These are phyloP conservation scores for Pseudozyma tsukubaensis DNA, from an alignment of 1,284 basidiomycete species.

Conservation along the genomic window DNA sequence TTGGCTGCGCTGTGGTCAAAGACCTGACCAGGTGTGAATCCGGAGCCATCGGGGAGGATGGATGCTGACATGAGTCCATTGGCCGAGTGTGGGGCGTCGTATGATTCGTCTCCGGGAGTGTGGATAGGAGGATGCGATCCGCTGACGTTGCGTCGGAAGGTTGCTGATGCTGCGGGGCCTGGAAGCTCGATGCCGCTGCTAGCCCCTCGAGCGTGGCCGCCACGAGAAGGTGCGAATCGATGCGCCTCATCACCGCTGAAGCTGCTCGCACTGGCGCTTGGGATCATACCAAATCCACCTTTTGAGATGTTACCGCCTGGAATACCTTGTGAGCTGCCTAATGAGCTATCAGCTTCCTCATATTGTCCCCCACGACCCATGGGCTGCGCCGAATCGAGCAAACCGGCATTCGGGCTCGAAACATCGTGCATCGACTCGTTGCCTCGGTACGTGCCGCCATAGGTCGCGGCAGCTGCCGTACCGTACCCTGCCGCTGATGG, in stretches of 20 bases:
- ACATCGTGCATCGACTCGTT: conserved; percentile 38
- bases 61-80: neutral
- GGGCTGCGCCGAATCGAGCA: conserved; percentile 46
- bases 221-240: conserved; percentile 19
- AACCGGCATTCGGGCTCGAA: conserved; percentile 33
- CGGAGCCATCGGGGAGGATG: conserved; percentile 43
- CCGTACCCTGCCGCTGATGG: conserved; percentile 54
- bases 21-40: conserved; percentile 46
- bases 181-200: conserved; percentile 51
- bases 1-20: conserved; percentile 39
- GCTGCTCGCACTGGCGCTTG: conserved; percentile 34
- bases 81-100: conserved; percentile 30
- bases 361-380: conserved; percentile 50
- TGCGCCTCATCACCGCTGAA: conserved; percentile 30
- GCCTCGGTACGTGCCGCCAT: conserved; percentile 6
- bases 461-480: conserved; percentile 14
- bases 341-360: conserved; percentile 36
- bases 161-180: conserved; percentile 37
- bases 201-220: conserved; percentile 38
- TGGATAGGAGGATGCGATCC: conserved; percentile 46
- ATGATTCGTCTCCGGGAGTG: conserved; percentile 18
- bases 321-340: conserved; percentile 32
- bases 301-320: neutral
- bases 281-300: conserved; percentile 35
- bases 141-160: conserved; percentile 49